Evolutionary conservation across 495 filamentous ascomycete species (phyloP), one percentile per base, ranked within the genome.

Genomic region (Neurospora sp.): DNA sequence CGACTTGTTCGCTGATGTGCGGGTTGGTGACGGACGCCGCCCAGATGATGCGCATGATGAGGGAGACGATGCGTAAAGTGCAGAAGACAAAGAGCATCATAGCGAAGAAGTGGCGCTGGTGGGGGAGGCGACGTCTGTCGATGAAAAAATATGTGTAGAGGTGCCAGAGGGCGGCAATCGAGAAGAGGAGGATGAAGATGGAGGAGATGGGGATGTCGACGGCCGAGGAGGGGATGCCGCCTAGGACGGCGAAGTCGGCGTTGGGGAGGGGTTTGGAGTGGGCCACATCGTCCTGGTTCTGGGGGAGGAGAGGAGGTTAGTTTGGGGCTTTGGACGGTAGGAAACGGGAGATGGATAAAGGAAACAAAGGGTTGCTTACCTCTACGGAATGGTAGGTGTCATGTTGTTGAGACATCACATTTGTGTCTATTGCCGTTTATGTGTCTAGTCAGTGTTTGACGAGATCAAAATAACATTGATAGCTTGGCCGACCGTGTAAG

Each of bases 131-230:
- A 11, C 46, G 70, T 14, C 44, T 48, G 40, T 46, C 42, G 42
- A 46, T 10, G 42, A 46, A 46, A 20, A 9, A 46, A 7, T 31
- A 31, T 1, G 18, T 46, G 42, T 20, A 38, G 23, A 73, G 66
- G 79, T 94, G 89, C n/a, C 81, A 76, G 23, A 80, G 79, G 11
- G 85, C 90, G 27, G 85, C 83, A 69, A 77, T 20, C 66, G 88
- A 76, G 83, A 90, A 94, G 66, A 93, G 81, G 18, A 82, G 76
- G 27, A 93, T 80, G 72, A 94, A 90, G 73, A 93, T 82, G n/a
- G 85, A 79, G 71, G 82, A 86, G 75, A 93, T 82, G 44, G 91
- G 89, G 46, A 92, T 83, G 79, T 94, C 92, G 76, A 89, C 72
- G 9, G 39, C 18, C 0, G 39, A 38, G 10, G 66, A 42, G 6